A percentile compares a stretch with the other conserved stretches of the same genome.
Evolutionary conservation across 257 asterid genomes (phyloP).

Genomic region (Marsdenia floribunda): DNA sequence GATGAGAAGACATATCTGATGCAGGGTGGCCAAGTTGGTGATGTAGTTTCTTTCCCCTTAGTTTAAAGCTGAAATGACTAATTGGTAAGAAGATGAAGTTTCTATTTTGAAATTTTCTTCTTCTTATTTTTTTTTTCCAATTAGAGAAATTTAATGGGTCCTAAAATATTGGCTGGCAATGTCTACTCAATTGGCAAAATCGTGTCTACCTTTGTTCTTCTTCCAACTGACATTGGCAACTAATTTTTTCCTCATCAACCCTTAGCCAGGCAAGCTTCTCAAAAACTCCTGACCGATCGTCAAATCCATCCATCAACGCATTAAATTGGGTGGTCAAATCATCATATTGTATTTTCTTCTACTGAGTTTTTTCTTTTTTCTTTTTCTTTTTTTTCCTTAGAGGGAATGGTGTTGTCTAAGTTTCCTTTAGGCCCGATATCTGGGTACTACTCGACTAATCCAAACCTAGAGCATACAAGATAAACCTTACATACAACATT

Average conservation of each 20-base stretch:
- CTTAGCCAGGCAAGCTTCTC: no score
- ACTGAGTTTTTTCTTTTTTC: no score
- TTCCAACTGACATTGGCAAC: not conserved
- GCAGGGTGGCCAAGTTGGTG: not conserved
- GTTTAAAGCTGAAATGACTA: not conserved
- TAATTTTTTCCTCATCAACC: not conserved
- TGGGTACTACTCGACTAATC: no score
- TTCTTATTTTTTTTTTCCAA: not conserved
- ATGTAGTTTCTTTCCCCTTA: not conserved
- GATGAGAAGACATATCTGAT: not conserved
- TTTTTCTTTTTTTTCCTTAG: no score
- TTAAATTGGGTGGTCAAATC: no score
- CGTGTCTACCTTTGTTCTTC: constrained; percentile 1
- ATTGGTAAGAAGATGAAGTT: not conserved
- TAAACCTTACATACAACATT: no score
- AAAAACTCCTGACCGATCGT: no score
- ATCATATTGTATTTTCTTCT: no score
- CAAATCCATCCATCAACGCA: no score
- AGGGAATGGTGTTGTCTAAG: no score
- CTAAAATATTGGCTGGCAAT: not conserved
- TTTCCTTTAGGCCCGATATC: no score
- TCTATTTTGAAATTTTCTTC: not conserved
- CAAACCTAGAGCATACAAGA: no score
- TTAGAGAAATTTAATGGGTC: not conserved
- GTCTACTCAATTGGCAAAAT: constrained; percentile 5